These are phyloP conservation scores for Saccharum spontaneum DNA, from an alignment of 176 grass and related monocot genomes.

Conservation along the genomic window DNA sequence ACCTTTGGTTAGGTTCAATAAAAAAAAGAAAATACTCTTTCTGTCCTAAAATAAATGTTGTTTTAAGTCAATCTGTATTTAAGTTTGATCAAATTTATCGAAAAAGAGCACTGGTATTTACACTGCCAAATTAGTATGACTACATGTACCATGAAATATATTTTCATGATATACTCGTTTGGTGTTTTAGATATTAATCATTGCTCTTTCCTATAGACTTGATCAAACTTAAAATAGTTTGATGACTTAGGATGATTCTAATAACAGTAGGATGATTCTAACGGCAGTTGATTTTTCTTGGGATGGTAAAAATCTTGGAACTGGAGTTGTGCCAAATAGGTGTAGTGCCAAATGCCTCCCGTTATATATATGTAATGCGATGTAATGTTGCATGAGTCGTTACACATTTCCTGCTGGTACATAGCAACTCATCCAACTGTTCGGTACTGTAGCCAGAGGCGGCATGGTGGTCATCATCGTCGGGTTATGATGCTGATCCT, in stretches of 20 bases:
- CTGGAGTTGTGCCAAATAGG: background rate
- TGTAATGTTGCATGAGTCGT: background rate
- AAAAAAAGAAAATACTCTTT: no score
- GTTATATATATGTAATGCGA: background rate
- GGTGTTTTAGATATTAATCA: background rate
- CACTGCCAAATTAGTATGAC: background rate
- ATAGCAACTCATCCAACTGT: slow-evolving; percentile 5
- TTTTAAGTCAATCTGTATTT: no score
- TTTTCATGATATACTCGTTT: background rate
- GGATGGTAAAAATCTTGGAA: background rate
- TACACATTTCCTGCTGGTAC: background rate
- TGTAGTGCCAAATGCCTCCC: no score
- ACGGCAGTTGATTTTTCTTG: background rate
- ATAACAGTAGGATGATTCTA: background rate
- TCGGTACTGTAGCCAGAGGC: slow-evolving; percentile 14
- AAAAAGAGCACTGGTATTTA: background rate
- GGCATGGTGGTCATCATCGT: background rate
- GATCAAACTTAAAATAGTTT: background rate
- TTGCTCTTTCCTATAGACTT: background rate
- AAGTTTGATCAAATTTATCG: no score
- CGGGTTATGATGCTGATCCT: slow-evolving; percentile 7
- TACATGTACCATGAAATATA: background rate
- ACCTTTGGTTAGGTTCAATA: no score
- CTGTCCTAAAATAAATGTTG: no score
- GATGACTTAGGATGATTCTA: background rate